Base-by-base conservation (phyloP, 1,284 basidiomycete genomes). In the Cystobasidiaceae sp. region DNA sequence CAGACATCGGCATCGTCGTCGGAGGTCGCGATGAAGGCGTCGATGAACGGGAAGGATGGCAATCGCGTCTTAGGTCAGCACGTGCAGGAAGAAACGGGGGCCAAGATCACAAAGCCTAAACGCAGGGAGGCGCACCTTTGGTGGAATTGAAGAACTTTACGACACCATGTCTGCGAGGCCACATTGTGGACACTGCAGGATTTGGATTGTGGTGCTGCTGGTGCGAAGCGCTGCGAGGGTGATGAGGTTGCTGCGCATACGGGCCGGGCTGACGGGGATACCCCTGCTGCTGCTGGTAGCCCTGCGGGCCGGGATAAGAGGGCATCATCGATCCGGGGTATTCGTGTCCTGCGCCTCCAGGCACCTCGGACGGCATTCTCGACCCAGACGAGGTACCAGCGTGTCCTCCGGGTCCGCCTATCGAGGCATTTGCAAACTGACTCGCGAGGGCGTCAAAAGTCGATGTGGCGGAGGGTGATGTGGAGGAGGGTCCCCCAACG, bases 71-170 rank as follows among this genome's bases (percentile, higher is more conserved):
- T n/a, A n/a, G n/a, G n/a, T 39, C 37, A 39, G 37, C 37, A 39
- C 37, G 37, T 39, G n/a, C n/a, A n/a, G n/a, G n/a, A n/a, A n/a
- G n/a, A n/a, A n/a, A n/a, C n/a, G n/a, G n/a, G n/a, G n/a, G n/a
- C n/a, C n/a, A n/a, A n/a, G n/a, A n/a, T n/a, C n/a, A n/a, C n/a
- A n/a, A n/a, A n/a, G n/a, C n/a, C n/a, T n/a, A n/a, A n/a, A n/a
- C n/a, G n/a, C n/a, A 37, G 51, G 1, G 5, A 11, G 17, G 15
- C 60, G 34, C 44, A 64, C 61, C 61, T 30, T 64, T 64, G 6
- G 61, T 64, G n/a, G 51, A 55, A 33, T 64, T 64, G 30, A 64
- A 64, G 61, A 64, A 64, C 30, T 64, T 64, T 25, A 64, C 61
- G 9, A 64, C 61, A 49, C 61, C 61, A 25, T 41, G 41, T 55